Base-by-base conservation (phyloP, 2,329 filamentous ascomycete genomes). In the Xylariaceae sp. region DNA sequence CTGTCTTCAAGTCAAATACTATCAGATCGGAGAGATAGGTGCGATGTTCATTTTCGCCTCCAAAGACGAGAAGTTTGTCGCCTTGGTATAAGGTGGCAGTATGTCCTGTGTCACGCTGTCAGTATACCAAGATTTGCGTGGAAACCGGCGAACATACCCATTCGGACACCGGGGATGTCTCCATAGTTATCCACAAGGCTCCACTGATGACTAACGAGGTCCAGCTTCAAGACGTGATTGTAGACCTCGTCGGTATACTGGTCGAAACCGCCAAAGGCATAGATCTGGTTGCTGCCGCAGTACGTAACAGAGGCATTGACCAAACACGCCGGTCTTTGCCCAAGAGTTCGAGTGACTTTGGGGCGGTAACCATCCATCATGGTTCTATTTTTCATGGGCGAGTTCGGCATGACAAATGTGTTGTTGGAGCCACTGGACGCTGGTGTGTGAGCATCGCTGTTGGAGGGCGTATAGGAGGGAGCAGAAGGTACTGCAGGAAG, bases 261-360 rank as follows among this genome's bases (percentile, higher is more conserved):
- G 61, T 98, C 93, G 60, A 98, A 98, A 15, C 93, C 93, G 33
- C 93, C 93, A 71, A 98, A 98, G 9, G 91, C 93, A 66, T 94
- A 97, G 55, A 98, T 97, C 65, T 93, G 83, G 63, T 97, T 93
- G 67, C 95, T 93, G 45, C 90, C 90, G 59, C 93, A 95, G 64
- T 95, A 96, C n/a, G 93, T 98, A 46, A 97, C 91, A 1, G 93
- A 97, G 39, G 93, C 93, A 72, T 98, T 98, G 53, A 98, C 91
- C 37, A 98, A 76, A 61, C 91, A 97, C 28, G 93, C 90, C 29
- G 93, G 93, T 52, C 90, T 81, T 66, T 88, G 83, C 35, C 86
- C 86, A 37, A 86, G 72, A 11, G 85, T 87, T 56, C 84, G 82
- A 29, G 79, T 91, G 47, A 95, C 87, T 61, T 84, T 87, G 28